A percentile compares a stretch with the other conserved stretches of the same genome.
These are phyloP conservation scores for Pterocarpus santalinus DNA, from an alignment of 306 rosid genomes.

Conservation along the genomic window DNA sequence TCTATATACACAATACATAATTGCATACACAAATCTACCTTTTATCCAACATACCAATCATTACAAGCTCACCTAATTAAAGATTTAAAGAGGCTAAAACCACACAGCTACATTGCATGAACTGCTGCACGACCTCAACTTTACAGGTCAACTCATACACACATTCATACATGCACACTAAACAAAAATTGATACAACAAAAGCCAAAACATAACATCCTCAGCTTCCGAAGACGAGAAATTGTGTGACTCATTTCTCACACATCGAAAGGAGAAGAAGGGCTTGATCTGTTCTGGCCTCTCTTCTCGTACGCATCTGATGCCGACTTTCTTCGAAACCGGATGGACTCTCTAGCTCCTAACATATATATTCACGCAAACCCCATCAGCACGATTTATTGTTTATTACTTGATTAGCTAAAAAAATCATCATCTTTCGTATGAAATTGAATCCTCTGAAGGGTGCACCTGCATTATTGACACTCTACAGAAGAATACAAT, in stretches of 20 bases:
- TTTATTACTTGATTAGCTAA: neutral
- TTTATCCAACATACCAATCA: conserved; percentile 40
- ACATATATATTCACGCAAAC: neutral
- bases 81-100: conserved; percentile 1
- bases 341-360: conserved; percentile 74
- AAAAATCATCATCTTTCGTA: neutral
- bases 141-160: neutral
- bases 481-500: neutral
- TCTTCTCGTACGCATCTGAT: conserved; percentile 77
- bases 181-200: conserved; percentile 44
- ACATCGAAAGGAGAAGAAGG: conserved; percentile 77
- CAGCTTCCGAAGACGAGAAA: conserved; percentile 10
- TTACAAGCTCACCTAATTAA: conserved; percentile 33
- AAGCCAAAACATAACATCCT: conserved; percentile 32
- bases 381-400: conserved; percentile 15
- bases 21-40: conserved; percentile 37
- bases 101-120: conserved; percentile 35
- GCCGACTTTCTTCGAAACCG: conserved; percentile 76
- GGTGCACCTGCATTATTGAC: too few relatives aligned
- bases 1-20: conserved; percentile 39
- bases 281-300: conserved; percentile 58
- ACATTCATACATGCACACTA: conserved; percentile 32
- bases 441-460: conserved; percentile 9
- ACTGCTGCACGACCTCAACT: conserved; percentile 21
- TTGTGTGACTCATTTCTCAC: conserved; percentile 53